Evolutionary conservation across 148 eudicot genomes (phyloP).

Genomic region (Amaranthus hypochondriacus): DNA sequence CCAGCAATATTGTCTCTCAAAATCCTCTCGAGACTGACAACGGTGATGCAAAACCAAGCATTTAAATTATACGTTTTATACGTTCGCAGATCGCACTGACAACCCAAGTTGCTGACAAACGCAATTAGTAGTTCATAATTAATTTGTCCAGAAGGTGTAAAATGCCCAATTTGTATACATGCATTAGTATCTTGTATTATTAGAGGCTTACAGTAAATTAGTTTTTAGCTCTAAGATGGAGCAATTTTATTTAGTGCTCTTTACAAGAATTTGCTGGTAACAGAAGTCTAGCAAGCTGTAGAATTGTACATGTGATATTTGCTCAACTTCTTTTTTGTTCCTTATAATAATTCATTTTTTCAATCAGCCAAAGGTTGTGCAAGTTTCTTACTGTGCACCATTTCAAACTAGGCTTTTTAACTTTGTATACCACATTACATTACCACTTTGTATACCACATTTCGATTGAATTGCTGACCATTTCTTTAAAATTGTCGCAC

Average conservation of each 20-base stretch:
- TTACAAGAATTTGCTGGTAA: constrained; percentile 17
- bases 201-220: constrained; percentile 17
- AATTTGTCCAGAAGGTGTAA: constrained; percentile 22
- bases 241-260: constrained; percentile 17
- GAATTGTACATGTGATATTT: constrained; percentile 29
- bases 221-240: constrained; percentile 14
- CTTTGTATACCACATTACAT: no score
- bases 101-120: constrained; percentile 18
- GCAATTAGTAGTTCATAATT: constrained; percentile 16
- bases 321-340: background rate
- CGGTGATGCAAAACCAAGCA: constrained; percentile 41
- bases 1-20: constrained; percentile 28
- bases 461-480: no score
- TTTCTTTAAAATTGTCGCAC: no score
- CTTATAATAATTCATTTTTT: constrained; percentile 2
- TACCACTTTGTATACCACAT: no score
- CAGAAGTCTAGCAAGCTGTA: constrained; percentile 1
- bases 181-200: constrained; percentile 27
- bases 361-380: background rate
- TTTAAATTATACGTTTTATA: constrained; percentile 22
- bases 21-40: constrained; percentile 37
- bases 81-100: constrained; percentile 16
- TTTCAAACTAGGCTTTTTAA: background rate
- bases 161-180: constrained; percentile 18
- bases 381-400: background rate